phyloP scores from a whole-genome alignment of 371 early-diverging fungal species.

The Mucor ambiguus region DNA sequence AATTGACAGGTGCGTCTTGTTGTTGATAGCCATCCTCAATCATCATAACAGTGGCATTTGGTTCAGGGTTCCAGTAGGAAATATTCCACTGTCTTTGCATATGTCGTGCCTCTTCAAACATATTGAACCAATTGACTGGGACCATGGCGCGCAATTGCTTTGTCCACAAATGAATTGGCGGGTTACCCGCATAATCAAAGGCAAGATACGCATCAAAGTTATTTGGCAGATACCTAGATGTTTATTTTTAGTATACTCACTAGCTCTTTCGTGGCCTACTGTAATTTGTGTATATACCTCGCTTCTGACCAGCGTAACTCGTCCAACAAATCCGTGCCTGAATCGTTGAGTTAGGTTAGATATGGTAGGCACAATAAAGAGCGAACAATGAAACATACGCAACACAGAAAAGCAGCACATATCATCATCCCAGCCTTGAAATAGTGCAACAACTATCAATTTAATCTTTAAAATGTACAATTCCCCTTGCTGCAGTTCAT shows the following conservation, averaged over 20 bases:
- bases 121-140: conserved; percentile 46
- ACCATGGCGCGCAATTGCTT: conserved; percentile 33
- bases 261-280: not conserved
- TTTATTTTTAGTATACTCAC: not conserved
- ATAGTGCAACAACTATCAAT: conserved; percentile 38
- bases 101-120: conserved; percentile 51
- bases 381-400: conserved; percentile 23
- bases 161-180: conserved; percentile 46
- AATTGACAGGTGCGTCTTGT: not conserved
- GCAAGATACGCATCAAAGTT: conserved; percentile 49
- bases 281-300: conserved; percentile 18
- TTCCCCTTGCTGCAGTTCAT: conserved; percentile 38
- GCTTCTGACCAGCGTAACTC: conserved; percentile 48
- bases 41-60: not conserved
- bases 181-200: conserved; percentile 49
- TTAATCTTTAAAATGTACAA: conserved; percentile 45
- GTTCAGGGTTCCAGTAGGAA: conserved; percentile 5
- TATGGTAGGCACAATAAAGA: not conserved
- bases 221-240: conserved; percentile 39
- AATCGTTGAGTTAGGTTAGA: not conserved
- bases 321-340: conserved; percentile 40
- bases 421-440: conserved; percentile 55
- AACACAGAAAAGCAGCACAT: conserved; percentile 52
- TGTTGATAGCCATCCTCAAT: not conserved
- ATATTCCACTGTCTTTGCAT: conserved; percentile 41